A percentile compares a stretch with the other conserved stretches of the same genome.
Conservation (phyloP, 148 eudicot genomes). For the Chenopodium album region DNA sequence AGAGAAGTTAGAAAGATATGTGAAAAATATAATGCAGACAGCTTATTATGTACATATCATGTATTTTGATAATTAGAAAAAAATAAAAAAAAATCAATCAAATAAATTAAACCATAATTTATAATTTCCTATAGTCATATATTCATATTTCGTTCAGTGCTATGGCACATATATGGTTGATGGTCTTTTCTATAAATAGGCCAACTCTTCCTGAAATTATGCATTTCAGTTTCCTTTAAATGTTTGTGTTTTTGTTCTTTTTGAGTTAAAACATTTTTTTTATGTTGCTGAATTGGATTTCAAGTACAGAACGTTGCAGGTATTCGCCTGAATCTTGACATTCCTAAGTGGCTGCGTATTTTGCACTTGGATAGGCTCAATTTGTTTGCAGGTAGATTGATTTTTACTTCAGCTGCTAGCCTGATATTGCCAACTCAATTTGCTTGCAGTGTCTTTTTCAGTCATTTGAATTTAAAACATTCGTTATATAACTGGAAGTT, state of each 20-base stretch:
- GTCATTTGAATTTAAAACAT: not conserved
- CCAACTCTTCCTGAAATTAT: not conserved
- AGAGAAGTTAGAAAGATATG: too few species aligned
- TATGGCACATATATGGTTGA: not conserved
- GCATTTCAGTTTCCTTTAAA: not conserved
- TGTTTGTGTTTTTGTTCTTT: not conserved
- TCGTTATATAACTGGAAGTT: not conserved
- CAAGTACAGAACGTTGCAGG: conserved; percentile 82
- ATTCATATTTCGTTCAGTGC: not conserved
- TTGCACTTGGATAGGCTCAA: conserved; percentile 74
- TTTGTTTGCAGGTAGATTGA: conserved; percentile 63
- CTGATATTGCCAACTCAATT: not conserved
- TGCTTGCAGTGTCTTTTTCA: not conserved
- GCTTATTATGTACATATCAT: too few species aligned
- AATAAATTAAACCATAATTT: too few species aligned
- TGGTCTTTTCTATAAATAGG: not conserved
- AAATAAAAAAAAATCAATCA: too few species aligned
- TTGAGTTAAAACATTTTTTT: not conserved
- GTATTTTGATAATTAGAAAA: too few species aligned
- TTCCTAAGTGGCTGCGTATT: conserved; percentile 75
- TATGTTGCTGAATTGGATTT: conserved; percentile 29
- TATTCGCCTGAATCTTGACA: conserved; percentile 76
- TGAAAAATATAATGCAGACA: too few species aligned
- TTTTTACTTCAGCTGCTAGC: not conserved
- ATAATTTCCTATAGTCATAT: not conserved